A percentile compares a stretch with the other conserved stretches of the same genome.
Evolutionary conservation across 108 stramenopile species (phyloP).

Genomic region (Schizochytrium sp.): DNA sequence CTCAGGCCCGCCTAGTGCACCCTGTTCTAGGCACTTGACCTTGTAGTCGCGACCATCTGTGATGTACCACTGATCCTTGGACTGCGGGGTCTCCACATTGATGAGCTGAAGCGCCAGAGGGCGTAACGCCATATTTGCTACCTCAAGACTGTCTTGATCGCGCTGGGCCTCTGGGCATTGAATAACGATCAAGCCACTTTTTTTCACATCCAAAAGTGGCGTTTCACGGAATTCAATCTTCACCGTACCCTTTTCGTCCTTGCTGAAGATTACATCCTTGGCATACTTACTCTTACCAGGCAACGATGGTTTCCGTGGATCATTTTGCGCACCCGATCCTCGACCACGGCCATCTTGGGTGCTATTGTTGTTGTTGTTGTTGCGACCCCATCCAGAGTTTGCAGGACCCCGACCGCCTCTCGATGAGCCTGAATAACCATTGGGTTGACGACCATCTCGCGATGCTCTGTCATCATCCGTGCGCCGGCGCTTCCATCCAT

Average conservation of each 20-base stretch:
- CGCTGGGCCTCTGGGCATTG: slow-evolving; percentile 37
- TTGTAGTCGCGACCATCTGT: slow-evolving; percentile 59
- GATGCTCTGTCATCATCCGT: too few relatives aligned
- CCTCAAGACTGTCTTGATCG: neutral
- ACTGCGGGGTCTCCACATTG: neutral
- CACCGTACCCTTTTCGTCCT: slow-evolving; percentile 5
- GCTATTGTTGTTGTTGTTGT: too few relatives aligned
- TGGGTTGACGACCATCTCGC: too few relatives aligned
- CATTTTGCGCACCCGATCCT: too few relatives aligned
- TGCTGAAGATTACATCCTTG: neutral
- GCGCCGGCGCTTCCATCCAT: too few relatives aligned
- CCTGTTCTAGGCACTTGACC: slow-evolving; percentile 40
- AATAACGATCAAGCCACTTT: slow-evolving; percentile 15
- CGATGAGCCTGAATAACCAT: too few relatives aligned
- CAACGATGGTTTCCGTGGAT: neutral
- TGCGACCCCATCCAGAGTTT: too few relatives aligned
- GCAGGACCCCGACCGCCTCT: too few relatives aligned
- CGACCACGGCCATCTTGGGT: too few relatives aligned
- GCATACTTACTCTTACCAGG: neutral
- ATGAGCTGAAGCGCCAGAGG: slow-evolving; percentile 42
- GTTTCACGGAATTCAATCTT: neutral
- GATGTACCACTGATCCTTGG: slow-evolving; percentile 16
- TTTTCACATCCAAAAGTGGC: slow-evolving; percentile 10
- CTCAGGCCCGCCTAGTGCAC: slow-evolving; percentile 26
- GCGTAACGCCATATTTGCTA: slow-evolving; percentile 21